Evolutionary conservation across 768 basidiomycete species (phyloP).

Genomic region (Psilocybe sp.): DNA sequence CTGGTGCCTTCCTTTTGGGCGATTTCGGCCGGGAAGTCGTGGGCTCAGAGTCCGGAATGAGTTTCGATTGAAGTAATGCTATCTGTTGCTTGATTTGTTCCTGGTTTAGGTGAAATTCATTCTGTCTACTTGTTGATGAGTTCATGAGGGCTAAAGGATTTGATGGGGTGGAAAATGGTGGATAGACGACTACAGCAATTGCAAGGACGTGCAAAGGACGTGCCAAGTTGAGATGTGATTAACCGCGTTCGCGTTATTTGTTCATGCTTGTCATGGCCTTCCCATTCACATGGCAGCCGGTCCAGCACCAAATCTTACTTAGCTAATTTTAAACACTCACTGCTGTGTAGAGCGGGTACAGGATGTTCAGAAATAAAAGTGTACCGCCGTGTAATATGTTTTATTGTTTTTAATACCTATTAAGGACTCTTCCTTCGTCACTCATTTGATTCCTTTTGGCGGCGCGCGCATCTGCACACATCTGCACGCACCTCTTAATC

Average conservation of each 20-base stretch:
- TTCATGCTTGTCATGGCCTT: background rate
- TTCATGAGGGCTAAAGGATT: conserved; percentile 39
- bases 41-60: conserved; percentile 31
- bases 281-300: too few species aligned
- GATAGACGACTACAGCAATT: background rate
- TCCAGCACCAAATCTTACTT: too few species aligned
- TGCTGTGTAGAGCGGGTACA: too few species aligned
- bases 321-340: too few species aligned
- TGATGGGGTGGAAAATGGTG: background rate
- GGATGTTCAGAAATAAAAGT: too few species aligned
- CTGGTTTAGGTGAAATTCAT: conserved; percentile 38
- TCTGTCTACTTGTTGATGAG: conserved; percentile 42
- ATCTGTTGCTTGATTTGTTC: conserved; percentile 55
- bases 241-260: conserved; percentile 9
- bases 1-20: conserved; percentile 46
- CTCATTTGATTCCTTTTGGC: too few species aligned
- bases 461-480: too few species aligned
- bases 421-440: too few species aligned
- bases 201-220: conserved; percentile 7
- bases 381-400: too few species aligned
- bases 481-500: too few species aligned
- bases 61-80: conserved; percentile 51
- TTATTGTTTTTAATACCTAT: too few species aligned
- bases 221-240: conserved; percentile 1
- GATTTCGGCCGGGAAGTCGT: conserved; percentile 26